A percentile compares a stretch with the other conserved stretches of the same genome.
Conservation (phyloP, 1,139 yeast genomes). For the Hyphopichia pseudoburtonii region DNA sequence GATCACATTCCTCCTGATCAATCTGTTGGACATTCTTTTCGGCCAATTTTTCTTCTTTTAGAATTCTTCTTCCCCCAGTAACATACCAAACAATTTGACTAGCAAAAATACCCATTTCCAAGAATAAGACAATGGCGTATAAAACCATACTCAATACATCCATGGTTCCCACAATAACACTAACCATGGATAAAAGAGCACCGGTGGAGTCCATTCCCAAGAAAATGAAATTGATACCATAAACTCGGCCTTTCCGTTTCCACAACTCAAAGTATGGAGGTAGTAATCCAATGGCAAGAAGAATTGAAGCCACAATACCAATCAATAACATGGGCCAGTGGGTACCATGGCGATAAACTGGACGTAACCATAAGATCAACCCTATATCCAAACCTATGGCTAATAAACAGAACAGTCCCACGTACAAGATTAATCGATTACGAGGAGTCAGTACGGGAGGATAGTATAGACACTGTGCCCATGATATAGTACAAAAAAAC, state of each 20-base stretch:
- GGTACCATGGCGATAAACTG: conserved; percentile 57
- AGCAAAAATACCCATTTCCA: conserved; percentile 75
- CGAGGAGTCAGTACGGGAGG: conserved; percentile 59
- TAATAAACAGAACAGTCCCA: conserved; percentile 38
- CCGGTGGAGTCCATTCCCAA: conserved; percentile 76
- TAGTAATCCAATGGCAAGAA: conserved; percentile 73
- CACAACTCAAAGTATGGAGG: conserved; percentile 89
- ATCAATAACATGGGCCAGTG: conserved; percentile 78
- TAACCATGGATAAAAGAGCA: conserved; percentile 71
- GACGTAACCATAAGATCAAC: conserved; percentile 68
- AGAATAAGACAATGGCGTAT: conserved; percentile 65
- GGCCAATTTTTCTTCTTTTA: conserved; percentile 23
- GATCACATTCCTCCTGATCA: background rate
- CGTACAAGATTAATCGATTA: conserved; percentile 35
- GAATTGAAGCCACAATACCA: conserved; percentile 76
- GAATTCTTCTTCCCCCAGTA: conserved; percentile 34
- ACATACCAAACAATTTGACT: conserved; percentile 75
- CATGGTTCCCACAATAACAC: conserved; percentile 59
- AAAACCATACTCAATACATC: conserved; percentile 78
- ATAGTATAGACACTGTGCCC: conserved; percentile 75
- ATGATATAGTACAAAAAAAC: conserved; percentile 64
- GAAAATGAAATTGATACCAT: conserved; percentile 86
- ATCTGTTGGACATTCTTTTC: conserved; percentile 2
- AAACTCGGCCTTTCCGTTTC: conserved; percentile 77
- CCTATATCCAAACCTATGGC: conserved; percentile 69